Base-by-base conservation (phyloP, 441 rosid genomes). In the Macaranga tanarius region DNA sequence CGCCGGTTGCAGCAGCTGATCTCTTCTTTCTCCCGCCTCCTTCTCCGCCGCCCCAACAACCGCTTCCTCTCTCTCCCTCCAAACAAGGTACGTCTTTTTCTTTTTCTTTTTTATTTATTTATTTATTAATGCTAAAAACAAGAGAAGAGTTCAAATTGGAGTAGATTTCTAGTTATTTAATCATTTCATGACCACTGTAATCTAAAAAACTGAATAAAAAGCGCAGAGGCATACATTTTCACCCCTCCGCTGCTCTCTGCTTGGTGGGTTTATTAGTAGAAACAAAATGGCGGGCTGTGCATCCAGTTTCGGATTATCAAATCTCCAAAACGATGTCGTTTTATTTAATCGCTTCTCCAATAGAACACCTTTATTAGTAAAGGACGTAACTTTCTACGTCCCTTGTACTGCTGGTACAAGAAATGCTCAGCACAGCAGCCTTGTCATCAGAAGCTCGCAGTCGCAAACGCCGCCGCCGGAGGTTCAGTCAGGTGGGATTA, bases 231-330 rank as follows among this genome's bases (percentile, higher is more conserved):
- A 2, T 40, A 45, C 70, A 20, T 58, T 48, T 48, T 13, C 6
- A 80, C 79, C 80, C 62, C 84, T 80, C 86, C 86, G 86, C 79
- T 64, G 77, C 17, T 31, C 80, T 44, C 13, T 10, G 70, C 60
- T 25, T 31, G 34, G 34, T 31, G 1, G 38, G 38, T 34, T 34
- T 34, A 5, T 5, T 34, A 17, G n/a, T 44, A 20, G 7, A 4
- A 3, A 3, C 6, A 48, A 55, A 47, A 79, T 86, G 89, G 85
- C 86, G 59, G 80, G 80, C 73, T 73, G 75, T 76, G 78, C 74
- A 20, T 82, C 83, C 65, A 76, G 71, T 59, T 73, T 77, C 22
- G 76, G 88, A 16, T 71, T 80, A 45, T 79, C 82, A 3, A 81
- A 71, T 68, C 45, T 72, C 51, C 72, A 77, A 68, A 79, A 79